Evolutionary conservation across 257 asterid species (phyloP).

Genomic region (Jaltomata sinuosa): DNA sequence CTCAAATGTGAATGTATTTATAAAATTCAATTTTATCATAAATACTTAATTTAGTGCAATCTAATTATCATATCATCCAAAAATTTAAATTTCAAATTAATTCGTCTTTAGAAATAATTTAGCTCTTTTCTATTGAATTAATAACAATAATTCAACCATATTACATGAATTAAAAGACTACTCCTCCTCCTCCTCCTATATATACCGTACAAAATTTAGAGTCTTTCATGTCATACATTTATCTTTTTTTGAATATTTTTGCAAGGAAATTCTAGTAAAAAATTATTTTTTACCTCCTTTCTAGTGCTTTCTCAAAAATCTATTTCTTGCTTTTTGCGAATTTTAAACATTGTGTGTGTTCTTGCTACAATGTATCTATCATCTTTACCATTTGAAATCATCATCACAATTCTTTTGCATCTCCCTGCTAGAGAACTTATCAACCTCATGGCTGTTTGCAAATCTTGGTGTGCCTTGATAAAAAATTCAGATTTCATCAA

Average conservation of each 20-base stretch:
- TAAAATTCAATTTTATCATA: not conserved
- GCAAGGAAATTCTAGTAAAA: not conserved
- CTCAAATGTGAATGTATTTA: not conserved
- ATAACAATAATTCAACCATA: not conserved
- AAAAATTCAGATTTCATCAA: not conserved
- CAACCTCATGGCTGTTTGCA: not conserved
- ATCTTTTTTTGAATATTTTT: not conserved
- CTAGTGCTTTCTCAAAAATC: not conserved
- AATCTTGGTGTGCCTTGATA: not conserved
- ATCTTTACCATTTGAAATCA: not conserved
- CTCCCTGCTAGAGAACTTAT: constrained; percentile 3
- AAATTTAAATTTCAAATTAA: not conserved
- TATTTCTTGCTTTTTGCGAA: not conserved
- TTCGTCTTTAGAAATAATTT: not conserved
- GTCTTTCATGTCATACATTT: not conserved
- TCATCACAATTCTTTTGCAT: not conserved
- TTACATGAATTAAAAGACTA: not conserved
- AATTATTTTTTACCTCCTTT: not conserved
- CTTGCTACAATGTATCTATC: not conserved
- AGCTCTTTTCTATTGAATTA: not conserved
- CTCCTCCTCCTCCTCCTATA: not conserved
- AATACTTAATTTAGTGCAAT: not conserved
- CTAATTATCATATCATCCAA: not conserved
- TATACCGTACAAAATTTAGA: not conserved
- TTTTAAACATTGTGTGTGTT: not conserved